Base-by-base conservation (phyloP, 495 filamentous ascomycete genomes). In the Acidiella bohemica region DNA sequence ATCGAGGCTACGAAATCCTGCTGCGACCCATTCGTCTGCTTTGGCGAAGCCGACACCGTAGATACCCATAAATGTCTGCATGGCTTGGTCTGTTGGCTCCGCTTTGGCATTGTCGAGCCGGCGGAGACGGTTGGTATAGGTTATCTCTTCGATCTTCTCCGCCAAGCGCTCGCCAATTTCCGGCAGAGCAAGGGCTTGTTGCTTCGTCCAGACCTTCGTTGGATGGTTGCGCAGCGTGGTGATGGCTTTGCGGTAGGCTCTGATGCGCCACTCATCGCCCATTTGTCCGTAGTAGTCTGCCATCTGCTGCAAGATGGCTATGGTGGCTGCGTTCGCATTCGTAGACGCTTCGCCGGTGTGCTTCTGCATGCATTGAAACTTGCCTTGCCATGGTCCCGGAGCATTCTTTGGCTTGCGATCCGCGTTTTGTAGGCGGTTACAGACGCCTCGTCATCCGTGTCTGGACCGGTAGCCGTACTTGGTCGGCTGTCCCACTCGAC, bases 81-180 rank as follows among this genome's bases (percentile, higher is more conserved):
- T 57, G 0, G 71, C 60, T 2, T 59, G 58, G 51, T 85, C 79
- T 11, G 67, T 64, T 0, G 76, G 69, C n/a, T 88, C 79, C 11
- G 62, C 50, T 38, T 67, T 72, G 0, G 79, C 67, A 49, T 72
- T 70, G 0, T 93, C 82, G 2, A 95, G 67, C 26, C 80, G 75
- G 14, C 73, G 69, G 0, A 97, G 73, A 11, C 66, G 66, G 53
- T 86, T 73, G 0, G 88, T 95, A 38, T 60, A 56, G 4, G 73
- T 84, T 33, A 95, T 94, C 53, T 97, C 90, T 52, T 92, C 80
- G 40, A 97, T 94, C 52, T 95, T 95, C 28, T 68, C 66, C 0
- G 90, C 90, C 12, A 97, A 57, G 9, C 84, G 72, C 6, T 62
- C 39, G 22, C 90, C 90, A 46, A 97, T 79, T 39, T 72, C 71